Conservation (phyloP, 306 rosid genomes). For the Begonia fuchsioides region DNA sequence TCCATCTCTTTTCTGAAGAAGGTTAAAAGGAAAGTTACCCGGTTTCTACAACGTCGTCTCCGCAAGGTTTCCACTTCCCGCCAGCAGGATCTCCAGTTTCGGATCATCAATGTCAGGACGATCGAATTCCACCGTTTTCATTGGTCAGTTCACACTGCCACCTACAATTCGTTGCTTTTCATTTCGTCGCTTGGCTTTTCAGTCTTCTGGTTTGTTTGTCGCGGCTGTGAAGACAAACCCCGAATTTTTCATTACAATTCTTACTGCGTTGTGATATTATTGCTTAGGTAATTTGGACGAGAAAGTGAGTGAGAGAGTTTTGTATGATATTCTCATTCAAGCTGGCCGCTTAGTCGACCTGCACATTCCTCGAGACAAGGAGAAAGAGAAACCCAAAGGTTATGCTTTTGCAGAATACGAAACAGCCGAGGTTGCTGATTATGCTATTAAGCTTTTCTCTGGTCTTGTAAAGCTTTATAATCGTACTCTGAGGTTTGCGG, state of each 20-base stretch:
- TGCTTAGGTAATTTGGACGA: conserved; percentile 77
- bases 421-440: conserved; percentile 65
- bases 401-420: conserved; percentile 87
- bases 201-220: neutral
- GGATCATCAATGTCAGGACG: neutral
- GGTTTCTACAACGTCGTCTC: no score
- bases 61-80: no score
- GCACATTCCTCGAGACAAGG: conserved; percentile 81
- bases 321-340: conserved; percentile 77
- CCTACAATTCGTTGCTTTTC: neutral
- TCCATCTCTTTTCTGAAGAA: no score
- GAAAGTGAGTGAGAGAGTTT: conserved; percentile 71
- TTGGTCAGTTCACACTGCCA: neutral
- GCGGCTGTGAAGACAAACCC: neutral
- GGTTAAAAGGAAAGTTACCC: no score
- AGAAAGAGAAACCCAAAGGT: conserved; percentile 57
- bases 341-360: conserved; percentile 77
- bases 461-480: conserved; percentile 73
- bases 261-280: neutral
- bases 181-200: neutral
- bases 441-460: conserved; percentile 86
- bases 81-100: no score
- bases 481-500: conserved; percentile 80
- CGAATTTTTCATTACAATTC: neutral
- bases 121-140: neutral